Percentiles rank a stretch among this genome's conserved stretches.
These are phyloP conservation scores for Casuarina glauca DNA, from an alignment of 306 rosid species.

Conservation along the genomic window DNA sequence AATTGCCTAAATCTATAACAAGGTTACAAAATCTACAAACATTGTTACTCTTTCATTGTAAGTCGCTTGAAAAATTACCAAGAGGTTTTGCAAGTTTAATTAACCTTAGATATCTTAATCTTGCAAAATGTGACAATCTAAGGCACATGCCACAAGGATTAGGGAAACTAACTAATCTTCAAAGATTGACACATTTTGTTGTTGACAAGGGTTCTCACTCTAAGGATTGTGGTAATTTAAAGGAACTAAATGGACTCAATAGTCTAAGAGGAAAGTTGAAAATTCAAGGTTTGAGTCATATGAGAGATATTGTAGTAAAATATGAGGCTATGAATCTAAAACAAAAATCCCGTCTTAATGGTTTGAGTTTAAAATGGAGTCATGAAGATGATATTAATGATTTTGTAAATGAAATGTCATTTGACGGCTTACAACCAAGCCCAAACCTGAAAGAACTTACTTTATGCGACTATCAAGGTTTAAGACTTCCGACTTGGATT, in stretches of 20 bases:
- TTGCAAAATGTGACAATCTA: not conserved
- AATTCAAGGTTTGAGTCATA: not conserved
- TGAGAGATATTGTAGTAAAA: not conserved
- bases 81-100: not conserved
- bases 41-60: not conserved
- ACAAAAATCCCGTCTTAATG: not conserved
- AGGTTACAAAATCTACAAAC: conserved; percentile 8
- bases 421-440: not conserved
- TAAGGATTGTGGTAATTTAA: no score
- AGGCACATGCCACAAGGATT: conserved; percentile 4
- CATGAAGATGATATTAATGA: no score
- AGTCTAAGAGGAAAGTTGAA: not conserved
- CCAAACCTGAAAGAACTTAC: not conserved
- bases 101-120: not conserved
- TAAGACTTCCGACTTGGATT: not conserved
- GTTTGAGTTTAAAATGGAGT: no score
- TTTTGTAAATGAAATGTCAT: not conserved
- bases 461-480: not conserved
- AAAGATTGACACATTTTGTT: not conserved
- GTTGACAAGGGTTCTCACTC: not conserved
- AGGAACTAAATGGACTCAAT: no score
- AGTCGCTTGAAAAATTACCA: not conserved
- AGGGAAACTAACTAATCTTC: not conserved
- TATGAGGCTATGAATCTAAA: not conserved
- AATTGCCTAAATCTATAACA: not conserved